Percentiles rank a stretch among this genome's conserved stretches.
These are phyloP conservation scores for Yamadazyma diospyri DNA, from an alignment of 1,139 yeast genomes.

Conservation along the genomic window DNA sequence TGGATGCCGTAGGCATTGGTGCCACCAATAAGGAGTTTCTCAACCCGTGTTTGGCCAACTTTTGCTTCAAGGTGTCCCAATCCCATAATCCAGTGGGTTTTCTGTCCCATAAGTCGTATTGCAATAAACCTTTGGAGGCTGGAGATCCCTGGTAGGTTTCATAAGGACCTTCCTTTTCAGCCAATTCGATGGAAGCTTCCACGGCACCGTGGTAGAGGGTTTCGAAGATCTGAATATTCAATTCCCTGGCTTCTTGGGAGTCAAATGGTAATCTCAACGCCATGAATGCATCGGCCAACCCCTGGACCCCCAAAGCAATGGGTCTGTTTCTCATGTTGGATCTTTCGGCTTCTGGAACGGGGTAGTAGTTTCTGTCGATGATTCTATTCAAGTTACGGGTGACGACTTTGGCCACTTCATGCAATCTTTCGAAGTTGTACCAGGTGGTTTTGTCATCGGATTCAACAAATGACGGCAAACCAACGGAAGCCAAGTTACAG, in stretches of 20 bases:
- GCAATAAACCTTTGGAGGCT: conserved; percentile 54
- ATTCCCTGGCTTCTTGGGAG: conserved; percentile 52
- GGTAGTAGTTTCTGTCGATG: conserved; percentile 55
- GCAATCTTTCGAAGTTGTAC: conserved; percentile 54
- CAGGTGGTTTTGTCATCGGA: conserved; percentile 34
- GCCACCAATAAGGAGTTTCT: conserved; percentile 61
- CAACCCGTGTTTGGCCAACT: conserved; percentile 44
- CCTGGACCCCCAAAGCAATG: conserved; percentile 62
- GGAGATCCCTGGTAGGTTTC: conserved; percentile 54
- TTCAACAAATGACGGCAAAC: conserved; percentile 69
- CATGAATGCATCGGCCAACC: conserved; percentile 59
- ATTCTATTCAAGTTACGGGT: conserved; percentile 54
- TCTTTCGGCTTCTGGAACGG: conserved; percentile 49
- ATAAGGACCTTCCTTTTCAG: conserved; percentile 46
- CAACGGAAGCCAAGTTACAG: conserved; percentile 85
- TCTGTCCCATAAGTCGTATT: conserved; percentile 56
- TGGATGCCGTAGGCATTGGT: conserved; percentile 66
- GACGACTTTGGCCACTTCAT: conserved; percentile 51
- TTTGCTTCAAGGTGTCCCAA: conserved; percentile 50
- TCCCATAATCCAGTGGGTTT: conserved; percentile 58
- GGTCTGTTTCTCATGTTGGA: conserved; percentile 60
- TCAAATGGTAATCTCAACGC: conserved; percentile 55
- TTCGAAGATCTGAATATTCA: conserved; percentile 58
- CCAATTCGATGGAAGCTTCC: conserved; percentile 54
- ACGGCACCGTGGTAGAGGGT: conserved; percentile 60